Percentiles rank a stretch among this genome's conserved stretches.
phyloP scores from a whole-genome alignment of 2,329 filamentous ascomycete genomes.

The Trichoderma hamatum region DNA sequence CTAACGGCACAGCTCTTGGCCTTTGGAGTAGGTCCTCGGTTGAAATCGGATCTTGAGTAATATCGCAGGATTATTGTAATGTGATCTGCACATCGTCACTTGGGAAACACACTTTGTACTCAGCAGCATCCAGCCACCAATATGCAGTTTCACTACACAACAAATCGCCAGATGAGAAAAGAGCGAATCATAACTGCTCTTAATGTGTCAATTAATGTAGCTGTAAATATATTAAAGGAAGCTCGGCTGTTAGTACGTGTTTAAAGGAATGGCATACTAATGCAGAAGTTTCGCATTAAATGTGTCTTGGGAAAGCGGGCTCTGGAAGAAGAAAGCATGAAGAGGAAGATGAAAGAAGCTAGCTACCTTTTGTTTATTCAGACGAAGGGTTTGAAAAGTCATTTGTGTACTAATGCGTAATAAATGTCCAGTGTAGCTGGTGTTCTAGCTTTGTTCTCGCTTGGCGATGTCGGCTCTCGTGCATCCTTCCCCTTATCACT shows the following conservation, averaged over 20 bases:
- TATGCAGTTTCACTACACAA: background rate
- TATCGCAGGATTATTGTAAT: background rate
- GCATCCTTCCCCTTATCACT: background rate
- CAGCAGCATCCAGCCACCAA: background rate
- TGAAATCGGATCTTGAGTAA: background rate
- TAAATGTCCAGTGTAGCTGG: background rate
- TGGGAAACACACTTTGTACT: background rate
- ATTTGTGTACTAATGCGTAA: background rate
- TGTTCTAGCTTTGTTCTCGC: background rate
- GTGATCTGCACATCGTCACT: background rate
- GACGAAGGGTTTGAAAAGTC: background rate
- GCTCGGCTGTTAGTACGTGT: background rate
- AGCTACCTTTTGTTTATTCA: too few relatives aligned
- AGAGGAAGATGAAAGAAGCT: too few relatives aligned
- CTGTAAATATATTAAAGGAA: background rate
- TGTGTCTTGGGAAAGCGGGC: too few relatives aligned
- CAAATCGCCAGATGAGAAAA: too few relatives aligned
- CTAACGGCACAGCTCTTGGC: background rate
- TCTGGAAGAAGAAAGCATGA: background rate
- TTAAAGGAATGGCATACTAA: background rate
- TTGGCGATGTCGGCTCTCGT: constrained; percentile 5
- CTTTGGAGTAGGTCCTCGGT: background rate
- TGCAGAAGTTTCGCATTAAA: background rate
- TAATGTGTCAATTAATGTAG: background rate
- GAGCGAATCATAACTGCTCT: too few relatives aligned